Evolutionary conservation across 768 basidiomycete species (phyloP).

Genomic region (Clitopilus hobsonii): DNA sequence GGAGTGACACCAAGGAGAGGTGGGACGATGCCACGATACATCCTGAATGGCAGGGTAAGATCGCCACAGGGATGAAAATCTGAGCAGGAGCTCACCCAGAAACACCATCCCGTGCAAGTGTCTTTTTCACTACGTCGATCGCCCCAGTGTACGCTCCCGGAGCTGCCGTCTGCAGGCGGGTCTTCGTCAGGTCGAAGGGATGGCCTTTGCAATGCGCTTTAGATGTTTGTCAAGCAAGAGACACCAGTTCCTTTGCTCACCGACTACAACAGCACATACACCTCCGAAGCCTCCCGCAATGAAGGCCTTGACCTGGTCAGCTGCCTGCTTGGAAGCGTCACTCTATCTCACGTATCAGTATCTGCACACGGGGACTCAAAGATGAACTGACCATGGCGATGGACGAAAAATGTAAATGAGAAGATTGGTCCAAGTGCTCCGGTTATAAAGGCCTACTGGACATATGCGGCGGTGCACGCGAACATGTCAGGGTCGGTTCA

Average conservation of each 20-base stretch:
- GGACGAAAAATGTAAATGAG: not conserved
- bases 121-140: constrained; percentile 89
- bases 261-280: constrained; percentile 80
- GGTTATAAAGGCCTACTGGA: not conserved
- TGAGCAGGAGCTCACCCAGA: constrained; percentile 56
- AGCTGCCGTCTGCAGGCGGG: constrained; percentile 89
- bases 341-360: not conserved
- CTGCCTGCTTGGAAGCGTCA: constrained; percentile 15
- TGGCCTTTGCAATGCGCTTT: constrained; percentile 54
- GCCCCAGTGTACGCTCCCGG: constrained; percentile 89
- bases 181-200: constrained; percentile 96
- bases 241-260: constrained; percentile 39
- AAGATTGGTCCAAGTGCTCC: not conserved
- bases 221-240: not conserved
- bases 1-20: constrained; percentile 94
- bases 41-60: constrained; percentile 30
- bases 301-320: constrained; percentile 73
- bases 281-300: constrained; percentile 94
- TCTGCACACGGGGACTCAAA: not conserved
- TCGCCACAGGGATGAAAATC: not conserved
- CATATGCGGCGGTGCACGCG: not conserved
- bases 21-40: constrained; percentile 92
- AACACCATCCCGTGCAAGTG: constrained; percentile 85
- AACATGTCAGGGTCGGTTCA: not conserved
- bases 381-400: not conserved